phyloP scores from a whole-genome alignment of 345 rosid species.

The Xanthoceras sorbifolium region DNA sequence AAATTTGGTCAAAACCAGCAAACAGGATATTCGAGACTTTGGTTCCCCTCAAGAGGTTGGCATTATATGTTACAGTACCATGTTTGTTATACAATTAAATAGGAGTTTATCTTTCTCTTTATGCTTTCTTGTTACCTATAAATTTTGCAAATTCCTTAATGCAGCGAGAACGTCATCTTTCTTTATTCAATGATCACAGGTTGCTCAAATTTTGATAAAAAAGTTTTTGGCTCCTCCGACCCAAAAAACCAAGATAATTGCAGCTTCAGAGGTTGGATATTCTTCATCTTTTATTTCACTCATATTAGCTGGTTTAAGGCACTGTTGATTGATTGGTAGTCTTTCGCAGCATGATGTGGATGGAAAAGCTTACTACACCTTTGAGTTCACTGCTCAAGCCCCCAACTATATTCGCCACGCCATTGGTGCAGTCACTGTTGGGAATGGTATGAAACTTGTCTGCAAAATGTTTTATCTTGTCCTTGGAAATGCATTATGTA shows the following conservation, averaged over 20 bases:
- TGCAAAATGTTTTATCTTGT: neutral
- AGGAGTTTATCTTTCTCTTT: neutral
- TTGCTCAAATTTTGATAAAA: conserved; percentile 77
- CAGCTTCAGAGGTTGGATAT: conserved; percentile 68
- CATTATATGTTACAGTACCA: neutral
- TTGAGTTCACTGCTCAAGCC: conserved; percentile 82
- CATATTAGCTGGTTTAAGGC: neutral
- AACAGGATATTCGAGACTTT: conserved; percentile 74
- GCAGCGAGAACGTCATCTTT: neutral
- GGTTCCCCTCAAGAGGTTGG: conserved; percentile 86
- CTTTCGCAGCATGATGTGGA: conserved; percentile 69
- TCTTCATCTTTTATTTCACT: neutral
- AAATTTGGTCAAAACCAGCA: conserved; percentile 61
- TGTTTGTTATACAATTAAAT: neutral
- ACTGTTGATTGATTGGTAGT: neutral
- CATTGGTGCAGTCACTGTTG: conserved; percentile 63
- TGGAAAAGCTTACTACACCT: conserved; percentile 73
- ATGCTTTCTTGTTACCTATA: neutral
- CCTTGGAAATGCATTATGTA: neutral
- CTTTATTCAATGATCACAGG: conserved; percentile 44
- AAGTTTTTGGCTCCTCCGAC: conserved; percentile 81
- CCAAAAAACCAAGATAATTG: conserved; percentile 76
- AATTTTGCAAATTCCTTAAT: neutral
- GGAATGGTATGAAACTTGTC: conserved; percentile 58
- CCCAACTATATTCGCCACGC: conserved; percentile 94